A percentile compares a stretch with the other conserved stretches of the same genome.
These are phyloP conservation scores for Brassica juncea DNA, from an alignment of 345 rosid genomes.

Conservation along the genomic window DNA sequence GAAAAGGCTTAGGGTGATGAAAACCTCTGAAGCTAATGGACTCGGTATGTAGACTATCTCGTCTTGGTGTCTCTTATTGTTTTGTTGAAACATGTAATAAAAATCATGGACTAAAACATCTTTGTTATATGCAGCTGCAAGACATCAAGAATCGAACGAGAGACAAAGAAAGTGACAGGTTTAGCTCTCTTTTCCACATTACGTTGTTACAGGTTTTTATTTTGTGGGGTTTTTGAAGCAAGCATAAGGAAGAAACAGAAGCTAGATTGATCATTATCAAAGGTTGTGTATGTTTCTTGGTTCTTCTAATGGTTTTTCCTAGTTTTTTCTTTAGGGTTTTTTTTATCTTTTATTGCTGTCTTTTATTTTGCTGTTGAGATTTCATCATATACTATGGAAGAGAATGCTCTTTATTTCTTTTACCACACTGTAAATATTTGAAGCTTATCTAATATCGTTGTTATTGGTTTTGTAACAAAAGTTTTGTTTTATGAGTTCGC, in stretches of 20 bases:
- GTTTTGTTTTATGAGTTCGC: conserved; percentile 9
- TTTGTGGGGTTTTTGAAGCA: conserved; percentile 24
- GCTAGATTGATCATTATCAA: conserved; percentile 25
- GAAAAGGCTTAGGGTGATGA: conserved; percentile 85
- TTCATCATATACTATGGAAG: conserved; percentile 33
- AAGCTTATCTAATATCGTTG: conserved; percentile 25
- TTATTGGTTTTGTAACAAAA: conserved; percentile 4
- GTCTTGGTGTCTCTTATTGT: background rate
- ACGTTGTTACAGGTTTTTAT: conserved; percentile 23
- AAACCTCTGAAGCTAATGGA: conserved; percentile 84
- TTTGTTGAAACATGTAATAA: background rate
- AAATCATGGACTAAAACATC: background rate
- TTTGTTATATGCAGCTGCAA: conserved; percentile 55
- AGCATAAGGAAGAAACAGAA: conserved; percentile 37
- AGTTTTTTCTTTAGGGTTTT: conserved; percentile 3
- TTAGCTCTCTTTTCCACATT: conserved; percentile 31
- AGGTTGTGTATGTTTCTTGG: conserved; percentile 25
- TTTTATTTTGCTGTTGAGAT: conserved; percentile 14
- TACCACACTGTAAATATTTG: conserved; percentile 44
- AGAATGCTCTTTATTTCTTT: conserved; percentile 40
- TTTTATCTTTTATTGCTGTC: background rate
- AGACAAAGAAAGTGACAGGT: conserved; percentile 60
- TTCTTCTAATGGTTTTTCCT: conserved; percentile 21
- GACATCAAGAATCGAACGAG: conserved; percentile 60
- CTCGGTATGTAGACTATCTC: conserved; percentile 53